Evolutionary conservation across 257 asterid species (phyloP), one percentile per base, ranked within the genome.

Genomic region (Rhazya stricta): DNA sequence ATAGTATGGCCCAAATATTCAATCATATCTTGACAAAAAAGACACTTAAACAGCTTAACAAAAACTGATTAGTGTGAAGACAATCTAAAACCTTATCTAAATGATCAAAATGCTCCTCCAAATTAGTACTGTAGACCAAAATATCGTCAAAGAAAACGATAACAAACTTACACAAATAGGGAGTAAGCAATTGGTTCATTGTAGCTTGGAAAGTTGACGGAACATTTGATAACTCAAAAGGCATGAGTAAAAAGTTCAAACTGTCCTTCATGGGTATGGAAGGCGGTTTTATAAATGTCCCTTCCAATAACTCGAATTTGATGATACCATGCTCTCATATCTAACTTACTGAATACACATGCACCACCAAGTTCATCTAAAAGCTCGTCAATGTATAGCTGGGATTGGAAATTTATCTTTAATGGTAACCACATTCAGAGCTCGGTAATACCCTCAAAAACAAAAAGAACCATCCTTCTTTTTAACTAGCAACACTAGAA

Each of bases 1-100:
- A 72, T 27, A 30, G 30, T 34, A 21, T 72, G 76, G 4, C 67
- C 76, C 18, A 72, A 54, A 57, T 72, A 72, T 19, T 54, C 67
- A n/a, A 72, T 19, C 8, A 10, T 18, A 15, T 13, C 12, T 21
- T 15, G 42, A 15, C 67, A n/a, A 29, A 72, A 72, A 18, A 2
- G 5, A 36, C 76, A 72, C 41, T 72, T 72, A 5, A 2, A 6
- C 32, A 9, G 36, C 15, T 69, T 45, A 4, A 15, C 37, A 18
- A 37, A 41, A 48, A 48, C 10, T 48, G 53, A 48, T 48, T 48
- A 10, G 53, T 6, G 7, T 10, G 53, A 6, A 48, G 10, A 6
- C 7, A 48, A 48, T 10, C 53, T 10, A 48, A 48, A 6, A 10
- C 53, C 7, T 6, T 48, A 6, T 48, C 53, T 10, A 48, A 48